These are phyloP conservation scores for Ophiognomonia clavigignenti-juglandacearum DNA, from an alignment of 2,329 filamentous ascomycete species.

Conservation along the genomic window DNA sequence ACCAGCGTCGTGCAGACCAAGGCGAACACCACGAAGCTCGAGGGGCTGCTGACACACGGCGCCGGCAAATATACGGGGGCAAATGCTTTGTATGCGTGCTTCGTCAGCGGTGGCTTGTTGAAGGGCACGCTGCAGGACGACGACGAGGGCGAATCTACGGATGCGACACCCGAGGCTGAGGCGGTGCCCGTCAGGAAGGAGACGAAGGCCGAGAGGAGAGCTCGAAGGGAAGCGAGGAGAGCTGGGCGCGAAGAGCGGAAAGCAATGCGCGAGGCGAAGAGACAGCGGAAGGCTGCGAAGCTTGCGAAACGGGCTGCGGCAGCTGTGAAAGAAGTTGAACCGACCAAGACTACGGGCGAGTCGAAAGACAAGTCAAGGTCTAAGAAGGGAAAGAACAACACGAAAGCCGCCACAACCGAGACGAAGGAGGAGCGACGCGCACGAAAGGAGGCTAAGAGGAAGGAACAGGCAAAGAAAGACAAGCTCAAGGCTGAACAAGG, in stretches of 20 bases:
- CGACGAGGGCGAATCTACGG: constrained; percentile 22
- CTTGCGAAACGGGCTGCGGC: constrained; percentile 18
- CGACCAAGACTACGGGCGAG: background rate
- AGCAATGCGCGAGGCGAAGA: constrained; percentile 32
- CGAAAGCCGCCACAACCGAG: constrained; percentile 16
- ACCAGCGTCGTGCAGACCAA: constrained; percentile 54
- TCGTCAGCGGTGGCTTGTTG: constrained; percentile 77
- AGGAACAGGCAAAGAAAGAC: constrained; percentile 23
- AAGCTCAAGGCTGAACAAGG: constrained; percentile 3
- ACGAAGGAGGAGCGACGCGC: constrained; percentile 17
- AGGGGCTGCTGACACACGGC: constrained; percentile 47
- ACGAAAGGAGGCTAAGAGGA: constrained; percentile 22
- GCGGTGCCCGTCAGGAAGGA: constrained; percentile 23
- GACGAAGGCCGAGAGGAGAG: constrained; percentile 28
- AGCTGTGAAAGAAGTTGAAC: constrained; percentile 9
- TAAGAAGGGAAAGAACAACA: background rate
- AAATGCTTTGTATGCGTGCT: constrained; percentile 72
- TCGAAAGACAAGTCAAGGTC: background rate
- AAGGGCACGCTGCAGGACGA: constrained; percentile 58
- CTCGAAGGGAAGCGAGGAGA: constrained; percentile 23
- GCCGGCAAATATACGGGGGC: constrained; percentile 54
- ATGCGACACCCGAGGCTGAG: constrained; percentile 21
- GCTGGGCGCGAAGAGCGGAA: constrained; percentile 28
- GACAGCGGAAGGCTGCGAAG: constrained; percentile 20
- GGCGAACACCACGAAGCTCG: constrained; percentile 40